Evolutionary conservation across 2,329 filamentous ascomycete species (phyloP).

Genomic region (Pseudocercospora musae): DNA sequence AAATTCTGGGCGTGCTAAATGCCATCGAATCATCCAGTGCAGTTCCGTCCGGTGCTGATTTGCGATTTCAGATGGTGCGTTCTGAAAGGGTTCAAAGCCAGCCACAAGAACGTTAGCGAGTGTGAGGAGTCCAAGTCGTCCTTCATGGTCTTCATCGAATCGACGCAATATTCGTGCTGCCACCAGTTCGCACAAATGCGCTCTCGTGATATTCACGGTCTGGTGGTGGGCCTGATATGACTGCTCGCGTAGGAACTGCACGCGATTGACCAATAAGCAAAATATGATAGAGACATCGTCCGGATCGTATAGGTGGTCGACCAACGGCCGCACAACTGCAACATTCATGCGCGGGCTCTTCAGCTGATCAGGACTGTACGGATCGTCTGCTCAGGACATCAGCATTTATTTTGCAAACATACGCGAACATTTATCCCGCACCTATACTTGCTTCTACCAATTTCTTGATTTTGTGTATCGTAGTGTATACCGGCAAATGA

Average conservation of each 20-base stretch:
- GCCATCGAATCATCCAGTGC: slow-evolving; percentile 44
- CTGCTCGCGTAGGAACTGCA: slow-evolving; percentile 76
- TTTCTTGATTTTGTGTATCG: slow-evolving; percentile 60
- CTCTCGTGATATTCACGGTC: slow-evolving; percentile 75
- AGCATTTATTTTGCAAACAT: slow-evolving; percentile 2
- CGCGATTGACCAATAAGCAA: slow-evolving; percentile 76
- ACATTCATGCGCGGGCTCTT: slow-evolving; percentile 79
- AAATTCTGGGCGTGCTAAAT: slow-evolving; percentile 44
- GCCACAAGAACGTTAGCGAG: slow-evolving; percentile 77
- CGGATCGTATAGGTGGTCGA: slow-evolving; percentile 77
- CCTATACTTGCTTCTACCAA: slow-evolving; percentile 48
- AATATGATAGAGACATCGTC: slow-evolving; percentile 82
- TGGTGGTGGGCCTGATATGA: slow-evolving; percentile 71
- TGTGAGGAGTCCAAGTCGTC: slow-evolving; percentile 66
- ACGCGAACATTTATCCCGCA: slow-evolving; percentile 23
- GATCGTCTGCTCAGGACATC: slow-evolving; percentile 49
- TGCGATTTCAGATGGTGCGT: slow-evolving; percentile 66
- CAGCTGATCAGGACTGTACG: slow-evolving; percentile 70
- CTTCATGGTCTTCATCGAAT: slow-evolving; percentile 74
- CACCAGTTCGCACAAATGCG: slow-evolving; percentile 74
- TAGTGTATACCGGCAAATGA: slow-evolving; percentile 69
- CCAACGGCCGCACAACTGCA: slow-evolving; percentile 72
- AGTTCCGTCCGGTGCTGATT: slow-evolving; percentile 52
- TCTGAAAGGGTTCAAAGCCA: slow-evolving; percentile 82
- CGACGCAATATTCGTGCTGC: slow-evolving; percentile 73